These are phyloP conservation scores for Papiliotrema flavescens DNA, from an alignment of 1,284 basidiomycete species.

Conservation along the genomic window DNA sequence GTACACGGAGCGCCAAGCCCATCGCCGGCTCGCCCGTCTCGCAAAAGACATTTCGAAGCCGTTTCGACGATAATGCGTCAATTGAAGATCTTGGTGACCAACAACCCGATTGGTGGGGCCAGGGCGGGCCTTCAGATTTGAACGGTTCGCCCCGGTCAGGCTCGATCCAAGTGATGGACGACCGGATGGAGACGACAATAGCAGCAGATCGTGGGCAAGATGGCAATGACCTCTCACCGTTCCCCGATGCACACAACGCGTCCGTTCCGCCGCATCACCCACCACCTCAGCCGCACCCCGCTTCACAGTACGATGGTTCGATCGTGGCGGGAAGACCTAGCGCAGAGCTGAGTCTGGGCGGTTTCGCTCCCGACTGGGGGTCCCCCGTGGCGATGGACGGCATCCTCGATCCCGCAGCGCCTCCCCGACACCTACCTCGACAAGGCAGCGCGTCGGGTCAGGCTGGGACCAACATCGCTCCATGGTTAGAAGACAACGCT, in stretches of 20 bases:
- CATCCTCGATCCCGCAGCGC: constrained; percentile 34
- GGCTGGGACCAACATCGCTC: constrained; percentile 41
- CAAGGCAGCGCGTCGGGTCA: constrained; percentile 17
- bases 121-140: too few relatives aligned
- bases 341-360: not conserved
- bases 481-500: constrained; percentile 40
- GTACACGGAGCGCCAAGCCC: not conserved
- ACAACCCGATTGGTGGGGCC: too few relatives aligned
- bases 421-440: constrained; percentile 4
- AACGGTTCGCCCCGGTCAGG: too few relatives aligned
- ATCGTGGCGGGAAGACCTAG: not conserved
- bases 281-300: not conserved
- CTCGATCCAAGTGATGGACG: too few relatives aligned
- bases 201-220: too few relatives aligned
- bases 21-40: not conserved
- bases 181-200: too few relatives aligned
- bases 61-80: too few relatives aligned
- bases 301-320: not conserved
- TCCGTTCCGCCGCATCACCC: not conserved
- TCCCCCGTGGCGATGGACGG: constrained; percentile 33
- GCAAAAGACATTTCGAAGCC: not conserved
- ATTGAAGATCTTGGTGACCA: too few relatives aligned
- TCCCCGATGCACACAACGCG: not conserved
- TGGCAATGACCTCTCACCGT: too few relatives aligned
- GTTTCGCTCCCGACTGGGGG: not conserved